Conservation (phyloP, 768 basidiomycete genomes). For the Termitomyces sp. region DNA sequence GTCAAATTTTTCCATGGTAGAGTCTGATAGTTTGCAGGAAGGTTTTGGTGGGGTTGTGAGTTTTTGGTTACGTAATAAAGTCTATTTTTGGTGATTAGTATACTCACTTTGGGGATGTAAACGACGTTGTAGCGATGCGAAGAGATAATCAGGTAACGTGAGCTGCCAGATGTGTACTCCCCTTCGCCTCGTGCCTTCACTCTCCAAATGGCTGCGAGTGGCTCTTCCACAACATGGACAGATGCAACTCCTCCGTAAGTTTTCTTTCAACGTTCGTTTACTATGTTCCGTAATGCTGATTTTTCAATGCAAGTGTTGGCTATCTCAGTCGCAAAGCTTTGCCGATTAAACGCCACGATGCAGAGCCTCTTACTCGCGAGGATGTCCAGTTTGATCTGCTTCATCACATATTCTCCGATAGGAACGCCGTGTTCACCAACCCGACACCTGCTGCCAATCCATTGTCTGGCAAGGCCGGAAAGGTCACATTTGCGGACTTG, state of each 20-base stretch:
- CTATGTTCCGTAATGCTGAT: neutral
- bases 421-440: slow-evolving; percentile 66
- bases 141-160: slow-evolving; percentile 17
- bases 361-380: slow-evolving; percentile 76
- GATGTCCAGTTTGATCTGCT: slow-evolving; percentile 89
- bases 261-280: slow-evolving; percentile 12
- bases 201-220: slow-evolving; percentile 42
- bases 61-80: slow-evolving; percentile 15
- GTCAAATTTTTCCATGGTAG: slow-evolving; percentile 59
- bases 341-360: slow-evolving; percentile 81
- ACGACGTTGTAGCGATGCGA: slow-evolving; percentile 14
- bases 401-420: slow-evolving; percentile 72
- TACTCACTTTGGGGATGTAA: too few species aligned
- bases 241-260: slow-evolving; percentile 55
- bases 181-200: slow-evolving; percentile 27
- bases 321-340: slow-evolving; percentile 68
- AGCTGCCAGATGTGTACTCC: slow-evolving; percentile 13
- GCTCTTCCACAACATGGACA: slow-evolving; percentile 37
- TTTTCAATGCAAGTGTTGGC: slow-evolving; percentile 37
- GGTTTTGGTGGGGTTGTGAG: neutral
- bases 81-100: slow-evolving; percentile 7
- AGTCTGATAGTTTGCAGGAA: neutral
- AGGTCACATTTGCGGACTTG: slow-evolving; percentile 76
- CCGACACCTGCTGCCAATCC: slow-evolving; percentile 47
- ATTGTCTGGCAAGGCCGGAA: slow-evolving; percentile 41